These are phyloP conservation scores for Rhodotorula sp. DNA, from an alignment of 1,284 basidiomycete genomes.

Conservation along the genomic window DNA sequence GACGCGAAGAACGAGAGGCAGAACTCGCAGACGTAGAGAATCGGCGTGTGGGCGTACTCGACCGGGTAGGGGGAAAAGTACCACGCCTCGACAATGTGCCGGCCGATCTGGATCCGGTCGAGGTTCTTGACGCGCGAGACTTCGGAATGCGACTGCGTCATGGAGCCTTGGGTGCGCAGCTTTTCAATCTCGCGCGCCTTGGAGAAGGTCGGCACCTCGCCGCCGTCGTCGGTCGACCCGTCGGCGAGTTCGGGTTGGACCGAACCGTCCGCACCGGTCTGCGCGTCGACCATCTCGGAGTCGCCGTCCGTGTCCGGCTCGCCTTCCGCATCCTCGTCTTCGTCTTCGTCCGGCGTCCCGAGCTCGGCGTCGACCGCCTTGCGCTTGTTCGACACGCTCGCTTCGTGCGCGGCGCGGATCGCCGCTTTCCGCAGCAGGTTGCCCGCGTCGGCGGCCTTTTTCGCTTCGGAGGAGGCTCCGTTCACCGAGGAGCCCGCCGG, in stretches of 20 bases:
- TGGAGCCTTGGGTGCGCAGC: slow-evolving; percentile 91
- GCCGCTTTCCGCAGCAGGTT: slow-evolving; percentile 44
- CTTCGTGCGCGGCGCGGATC: slow-evolving; percentile 38
- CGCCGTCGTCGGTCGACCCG: slow-evolving; percentile 45
- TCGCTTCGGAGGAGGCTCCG: slow-evolving; percentile 50
- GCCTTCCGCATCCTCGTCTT: slow-evolving; percentile 48
- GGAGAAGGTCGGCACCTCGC: slow-evolving; percentile 58
- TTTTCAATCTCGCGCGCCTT: slow-evolving; percentile 99
- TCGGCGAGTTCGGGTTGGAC: slow-evolving; percentile 19
- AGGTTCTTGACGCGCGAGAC: slow-evolving; percentile 97
- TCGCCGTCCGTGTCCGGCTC: slow-evolving; percentile 50
- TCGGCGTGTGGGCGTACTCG: slow-evolving; percentile 92
- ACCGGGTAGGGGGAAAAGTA: slow-evolving; percentile 99
- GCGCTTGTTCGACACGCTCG: slow-evolving; percentile 34
- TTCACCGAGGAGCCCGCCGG: slow-evolving; percentile 28
- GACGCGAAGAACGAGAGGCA: slow-evolving; percentile 88
- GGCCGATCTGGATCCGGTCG: slow-evolving; percentile 93
- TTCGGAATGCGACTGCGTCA: slow-evolving; percentile 98
- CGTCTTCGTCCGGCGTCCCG: slow-evolving; percentile 41
- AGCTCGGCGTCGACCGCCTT: slow-evolving; percentile 30
- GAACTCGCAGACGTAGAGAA: slow-evolving; percentile 98
- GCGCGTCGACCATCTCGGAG: slow-evolving; percentile 53
- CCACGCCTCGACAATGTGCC: slow-evolving; percentile 96
- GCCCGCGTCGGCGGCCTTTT: slow-evolving; percentile 70
- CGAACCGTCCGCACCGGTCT: slow-evolving; percentile 42